Conservation (phyloP, 1,139 yeast species). For the Saccharomyces hybrid region DNA sequence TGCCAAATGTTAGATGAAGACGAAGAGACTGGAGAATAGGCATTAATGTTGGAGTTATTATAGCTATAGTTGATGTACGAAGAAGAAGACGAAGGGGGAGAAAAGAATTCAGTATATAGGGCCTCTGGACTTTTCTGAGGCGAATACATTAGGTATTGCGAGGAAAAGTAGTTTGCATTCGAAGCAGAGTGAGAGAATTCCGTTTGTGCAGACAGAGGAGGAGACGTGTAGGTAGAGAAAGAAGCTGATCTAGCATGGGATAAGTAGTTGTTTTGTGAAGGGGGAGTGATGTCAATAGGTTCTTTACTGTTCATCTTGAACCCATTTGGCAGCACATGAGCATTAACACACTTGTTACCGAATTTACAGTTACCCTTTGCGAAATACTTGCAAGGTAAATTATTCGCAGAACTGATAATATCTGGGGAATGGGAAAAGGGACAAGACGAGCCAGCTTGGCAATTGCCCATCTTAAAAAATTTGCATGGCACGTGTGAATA, state of each 20-base stretch:
- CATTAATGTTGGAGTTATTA: not conserved
- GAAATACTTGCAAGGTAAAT: slow-evolving; percentile 83
- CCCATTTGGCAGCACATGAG: slow-evolving; percentile 85
- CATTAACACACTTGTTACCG: slow-evolving; percentile 87
- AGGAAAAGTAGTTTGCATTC: not conserved
- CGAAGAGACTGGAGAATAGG: not conserved
- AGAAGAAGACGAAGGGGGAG: slow-evolving; percentile 2
- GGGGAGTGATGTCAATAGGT: slow-evolving; percentile 30
- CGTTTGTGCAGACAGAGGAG: not conserved
- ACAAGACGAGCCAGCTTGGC: slow-evolving; percentile 89
- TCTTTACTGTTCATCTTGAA: slow-evolving; percentile 44
- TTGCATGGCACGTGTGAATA: slow-evolving; percentile 88
- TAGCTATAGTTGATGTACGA: not conserved
- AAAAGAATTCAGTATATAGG: not conserved
- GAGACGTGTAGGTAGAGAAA: not conserved
- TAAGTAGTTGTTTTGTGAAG: not conserved
- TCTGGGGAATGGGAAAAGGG: slow-evolving; percentile 78
- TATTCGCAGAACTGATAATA: slow-evolving; percentile 36
- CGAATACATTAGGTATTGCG: not conserved
- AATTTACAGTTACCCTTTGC: slow-evolving; percentile 93
- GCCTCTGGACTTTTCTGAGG: not conserved
- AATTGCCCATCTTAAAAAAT: slow-evolving; percentile 80
- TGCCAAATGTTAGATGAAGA: not conserved
- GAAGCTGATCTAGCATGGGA: not conserved
- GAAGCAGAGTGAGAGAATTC: not conserved